Conservation (phyloP, 78 protist genomes). For the Chrysochromulina tobinii region DNA sequence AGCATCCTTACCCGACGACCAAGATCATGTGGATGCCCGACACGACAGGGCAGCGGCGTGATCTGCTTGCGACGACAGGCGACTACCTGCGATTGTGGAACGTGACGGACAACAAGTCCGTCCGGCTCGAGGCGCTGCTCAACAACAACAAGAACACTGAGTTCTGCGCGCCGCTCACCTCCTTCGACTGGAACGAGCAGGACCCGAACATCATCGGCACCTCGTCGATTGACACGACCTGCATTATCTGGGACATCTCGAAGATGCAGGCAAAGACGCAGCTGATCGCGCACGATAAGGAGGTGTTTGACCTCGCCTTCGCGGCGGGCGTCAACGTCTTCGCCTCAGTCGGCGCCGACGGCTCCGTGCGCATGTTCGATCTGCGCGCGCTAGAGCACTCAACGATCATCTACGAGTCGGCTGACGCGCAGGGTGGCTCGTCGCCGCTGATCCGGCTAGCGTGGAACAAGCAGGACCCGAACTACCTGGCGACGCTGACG, state of each 20-base stretch:
- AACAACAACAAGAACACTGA: slow-evolving; percentile 86
- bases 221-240: slow-evolving; percentile 79
- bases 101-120: slow-evolving; percentile 24
- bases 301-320: slow-evolving; percentile 95
- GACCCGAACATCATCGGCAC: slow-evolving; percentile 91
- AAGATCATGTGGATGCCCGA: slow-evolving; percentile 90
- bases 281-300: slow-evolving; percentile 98
- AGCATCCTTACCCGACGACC: slow-evolving; percentile 95
- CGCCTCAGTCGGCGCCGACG: slow-evolving; percentile 64
- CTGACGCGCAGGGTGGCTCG: neutral
- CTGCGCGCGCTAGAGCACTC: slow-evolving; percentile 89
- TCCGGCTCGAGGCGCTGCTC: slow-evolving; percentile 55
- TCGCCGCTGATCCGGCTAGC: slow-evolving; percentile 5
- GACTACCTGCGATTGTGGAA: slow-evolving; percentile 93
- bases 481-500: slow-evolving; percentile 88
- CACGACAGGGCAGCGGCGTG: slow-evolving; percentile 44
- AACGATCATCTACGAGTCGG: slow-evolving; percentile 92
- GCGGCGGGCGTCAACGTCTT: slow-evolving; percentile 54
- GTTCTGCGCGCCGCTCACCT: slow-evolving; percentile 96
- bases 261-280: slow-evolving; percentile 78
- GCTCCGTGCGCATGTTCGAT: slow-evolving; percentile 97
- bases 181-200: slow-evolving; percentile 95
- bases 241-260: slow-evolving; percentile 88
- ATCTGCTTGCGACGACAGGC: slow-evolving; percentile 94
- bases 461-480: slow-evolving; percentile 95